A percentile compares a stretch with the other conserved stretches of the same genome.
These are phyloP conservation scores for Cylindrodendrum hubeiense DNA, from an alignment of 2,329 filamentous ascomycete species.

Conservation along the genomic window DNA sequence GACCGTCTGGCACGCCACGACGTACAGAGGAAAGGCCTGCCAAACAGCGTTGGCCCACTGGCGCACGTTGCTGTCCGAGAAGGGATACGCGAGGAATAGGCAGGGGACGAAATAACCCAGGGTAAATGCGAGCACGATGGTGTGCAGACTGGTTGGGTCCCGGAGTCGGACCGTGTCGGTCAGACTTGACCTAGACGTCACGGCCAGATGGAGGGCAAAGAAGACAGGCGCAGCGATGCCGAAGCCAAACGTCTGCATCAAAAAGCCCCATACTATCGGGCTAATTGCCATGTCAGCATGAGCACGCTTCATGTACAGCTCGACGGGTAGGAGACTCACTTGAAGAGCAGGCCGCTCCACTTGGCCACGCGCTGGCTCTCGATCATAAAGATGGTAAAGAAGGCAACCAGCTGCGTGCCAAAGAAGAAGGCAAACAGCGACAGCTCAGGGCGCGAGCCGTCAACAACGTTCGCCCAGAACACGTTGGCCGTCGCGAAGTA, in stretches of 20 bases:
- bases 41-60: constrained; percentile 41
- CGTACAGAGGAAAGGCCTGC: constrained; percentile 37
- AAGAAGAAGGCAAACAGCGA: constrained; percentile 40
- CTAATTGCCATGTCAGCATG: constrained; percentile 19
- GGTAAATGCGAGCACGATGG: constrained; percentile 32
- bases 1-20: constrained; percentile 24
- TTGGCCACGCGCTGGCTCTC: constrained; percentile 32
- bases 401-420: constrained; percentile 33
- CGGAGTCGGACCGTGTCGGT: constrained; percentile 32
- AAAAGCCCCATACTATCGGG: constrained; percentile 39
- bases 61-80: constrained; percentile 29
- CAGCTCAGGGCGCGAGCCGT: constrained; percentile 38
- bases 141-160: constrained; percentile 34
- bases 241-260: constrained; percentile 38
- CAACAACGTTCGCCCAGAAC: constrained; percentile 38
- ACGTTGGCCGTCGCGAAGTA: constrained; percentile 34
- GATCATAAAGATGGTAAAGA: constrained; percentile 37
- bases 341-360: constrained; percentile 31
- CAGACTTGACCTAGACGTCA: constrained; percentile 22
- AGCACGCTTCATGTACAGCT: not conserved
- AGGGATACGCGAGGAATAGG: constrained; percentile 35
- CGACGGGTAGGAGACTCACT: constrained; percentile 24
- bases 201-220: constrained; percentile 34
- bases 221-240: constrained; percentile 40
- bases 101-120: constrained; percentile 40